A percentile compares a stretch with the other conserved stretches of the same genome.
Evolutionary conservation across 768 basidiomycete genomes (phyloP).

Genomic region (Tylopilus subfusipes): DNA sequence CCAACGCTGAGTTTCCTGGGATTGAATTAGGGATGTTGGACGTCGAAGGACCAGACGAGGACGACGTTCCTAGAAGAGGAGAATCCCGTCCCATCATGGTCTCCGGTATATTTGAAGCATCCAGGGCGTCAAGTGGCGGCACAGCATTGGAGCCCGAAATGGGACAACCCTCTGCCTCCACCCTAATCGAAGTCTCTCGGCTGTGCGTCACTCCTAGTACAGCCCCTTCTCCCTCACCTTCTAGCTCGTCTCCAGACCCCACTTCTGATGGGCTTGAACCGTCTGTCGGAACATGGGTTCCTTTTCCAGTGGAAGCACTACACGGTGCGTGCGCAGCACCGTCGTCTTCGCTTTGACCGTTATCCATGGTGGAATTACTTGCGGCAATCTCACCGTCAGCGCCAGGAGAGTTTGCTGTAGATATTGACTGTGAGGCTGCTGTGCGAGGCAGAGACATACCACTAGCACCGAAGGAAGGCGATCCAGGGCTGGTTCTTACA

Average conservation of each 20-base stretch:
- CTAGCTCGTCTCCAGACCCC: conserved; percentile 1
- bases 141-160: conserved; percentile 25
- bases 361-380: background rate
- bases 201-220: conserved; percentile 20
- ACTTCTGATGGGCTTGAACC: conserved; percentile 1
- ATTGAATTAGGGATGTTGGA: conserved; percentile 6
- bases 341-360: background rate
- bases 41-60: conserved; percentile 6
- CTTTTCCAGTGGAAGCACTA: conserved; percentile 1
- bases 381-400: background rate
- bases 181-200: conserved; percentile 18
- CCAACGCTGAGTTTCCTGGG: background rate
- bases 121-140: conserved; percentile 15
- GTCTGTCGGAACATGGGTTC: background rate
- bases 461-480: background rate
- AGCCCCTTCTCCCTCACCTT: conserved; percentile 10
- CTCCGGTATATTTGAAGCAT: conserved; percentile 24
- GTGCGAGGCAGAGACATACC: background rate
- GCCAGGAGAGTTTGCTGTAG: conserved; percentile 9
- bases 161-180: conserved; percentile 15
- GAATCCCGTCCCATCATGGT: conserved; percentile 6
- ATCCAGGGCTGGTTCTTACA: conserved; percentile 1
- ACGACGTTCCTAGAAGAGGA: conserved; percentile 14
- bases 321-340: conserved; percentile 1
- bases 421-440: conserved; percentile 5